A percentile compares a stretch with the other conserved stretches of the same genome.
These are phyloP conservation scores for Aphanocladium album DNA, from an alignment of 2,329 filamentous ascomycete genomes.

Conservation along the genomic window DNA sequence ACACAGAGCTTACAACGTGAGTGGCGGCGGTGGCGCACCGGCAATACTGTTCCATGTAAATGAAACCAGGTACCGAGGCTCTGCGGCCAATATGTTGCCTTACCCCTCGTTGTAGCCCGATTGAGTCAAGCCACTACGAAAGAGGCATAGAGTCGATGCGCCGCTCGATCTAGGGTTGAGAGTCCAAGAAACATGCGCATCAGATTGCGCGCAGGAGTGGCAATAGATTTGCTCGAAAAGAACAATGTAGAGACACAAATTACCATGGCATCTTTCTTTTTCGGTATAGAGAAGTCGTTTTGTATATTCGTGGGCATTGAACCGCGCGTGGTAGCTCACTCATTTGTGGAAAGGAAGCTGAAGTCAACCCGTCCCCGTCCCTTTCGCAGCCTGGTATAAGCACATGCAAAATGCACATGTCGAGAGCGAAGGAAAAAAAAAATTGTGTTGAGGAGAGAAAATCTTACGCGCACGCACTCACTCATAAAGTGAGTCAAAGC, in stretches of 20 bases:
- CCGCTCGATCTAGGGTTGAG: neutral
- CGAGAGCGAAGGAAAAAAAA: neutral
- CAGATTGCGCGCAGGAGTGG: neutral
- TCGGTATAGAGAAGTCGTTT: no score
- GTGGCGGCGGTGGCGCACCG: slow-evolving; percentile 2
- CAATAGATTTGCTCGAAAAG: neutral
- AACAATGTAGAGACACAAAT: neutral
- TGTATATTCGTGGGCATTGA: neutral
- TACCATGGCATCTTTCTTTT: neutral
- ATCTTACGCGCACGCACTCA: neutral
- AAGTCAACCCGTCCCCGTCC: slow-evolving; percentile 2
- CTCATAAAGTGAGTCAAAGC: neutral
- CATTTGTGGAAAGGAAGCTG: neutral
- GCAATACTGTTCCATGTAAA: neutral
- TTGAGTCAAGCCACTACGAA: neutral
- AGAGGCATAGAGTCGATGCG: slow-evolving; percentile 1
- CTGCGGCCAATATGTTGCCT: neutral
- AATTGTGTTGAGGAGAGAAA: neutral
- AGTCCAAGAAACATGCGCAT: neutral
- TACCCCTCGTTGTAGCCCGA: slow-evolving; percentile 2
- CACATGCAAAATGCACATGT: slow-evolving; percentile 7
- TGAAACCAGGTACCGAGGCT: neutral
- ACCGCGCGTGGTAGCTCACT: neutral
- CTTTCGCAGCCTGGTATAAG: neutral
- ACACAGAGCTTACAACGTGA: slow-evolving; percentile 4